Evolutionary conservation across 2,329 filamentous ascomycete species (phyloP).

Genomic region (Alternaria ventricosa): DNA sequence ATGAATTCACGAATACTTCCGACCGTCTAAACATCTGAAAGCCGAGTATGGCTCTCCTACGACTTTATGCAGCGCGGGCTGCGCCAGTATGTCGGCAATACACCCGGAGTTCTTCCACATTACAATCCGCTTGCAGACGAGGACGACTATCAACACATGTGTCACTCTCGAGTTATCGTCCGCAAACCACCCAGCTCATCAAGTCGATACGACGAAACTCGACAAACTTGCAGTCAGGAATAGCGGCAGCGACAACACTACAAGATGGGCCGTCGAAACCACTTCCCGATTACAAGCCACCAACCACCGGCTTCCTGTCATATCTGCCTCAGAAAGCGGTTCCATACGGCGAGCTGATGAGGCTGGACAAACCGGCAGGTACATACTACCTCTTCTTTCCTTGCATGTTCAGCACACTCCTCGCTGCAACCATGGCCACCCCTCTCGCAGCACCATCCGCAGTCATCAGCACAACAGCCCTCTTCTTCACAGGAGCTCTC

Average conservation of each 20-base stretch:
- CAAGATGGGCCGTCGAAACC: slow-evolving; percentile 16
- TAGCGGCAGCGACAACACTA: slow-evolving; percentile 22
- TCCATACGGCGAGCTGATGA: slow-evolving; percentile 82
- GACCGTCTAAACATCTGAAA: background rate
- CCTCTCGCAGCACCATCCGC: slow-evolving; percentile 67
- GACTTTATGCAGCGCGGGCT: background rate
- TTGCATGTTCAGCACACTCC: slow-evolving; percentile 81
- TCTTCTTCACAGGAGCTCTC: slow-evolving; percentile 78
- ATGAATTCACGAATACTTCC: background rate
- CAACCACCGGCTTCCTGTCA: slow-evolving; percentile 73
- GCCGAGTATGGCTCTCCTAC: background rate
- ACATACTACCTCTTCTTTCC: slow-evolving; percentile 88
- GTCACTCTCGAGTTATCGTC: background rate
- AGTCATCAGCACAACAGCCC: slow-evolving; percentile 67
- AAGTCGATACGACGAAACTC: background rate
- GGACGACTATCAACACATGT: background rate
- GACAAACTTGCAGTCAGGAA: slow-evolving; percentile 4
- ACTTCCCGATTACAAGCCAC: slow-evolving; percentile 64
- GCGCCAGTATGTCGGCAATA: background rate
- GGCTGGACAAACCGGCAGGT: slow-evolving; percentile 80
- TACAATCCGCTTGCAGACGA: background rate
- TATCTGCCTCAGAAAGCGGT: slow-evolving; percentile 72
- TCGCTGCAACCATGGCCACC: slow-evolving; percentile 73
- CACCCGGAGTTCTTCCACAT: background rate
- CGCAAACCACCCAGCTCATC: slow-evolving; percentile 16